Evolutionary conservation across 2,329 filamentous ascomycete species (phyloP), one percentile per base, ranked within the genome.

Genomic region (Fusarium tjaetaba): DNA sequence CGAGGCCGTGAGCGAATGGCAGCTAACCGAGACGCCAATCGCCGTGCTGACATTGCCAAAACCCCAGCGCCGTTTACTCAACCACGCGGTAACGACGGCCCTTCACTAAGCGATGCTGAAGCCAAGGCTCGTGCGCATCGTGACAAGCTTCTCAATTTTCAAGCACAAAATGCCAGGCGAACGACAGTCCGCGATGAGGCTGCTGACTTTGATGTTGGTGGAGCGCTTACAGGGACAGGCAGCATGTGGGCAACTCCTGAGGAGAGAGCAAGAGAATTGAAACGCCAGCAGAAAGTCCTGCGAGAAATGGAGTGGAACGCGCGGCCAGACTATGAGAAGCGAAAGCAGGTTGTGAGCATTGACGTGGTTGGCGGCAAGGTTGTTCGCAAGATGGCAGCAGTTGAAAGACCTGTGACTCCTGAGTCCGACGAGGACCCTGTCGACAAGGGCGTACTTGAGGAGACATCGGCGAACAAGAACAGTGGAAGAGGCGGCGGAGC

Each of bases 141-240:
- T 22, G 95, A 97, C 80, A 93, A 89, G 77, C 86, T 98, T 2
- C 88, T 97, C 16, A 88, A 86, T 3, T 97, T 94, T 80, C 95
- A 98, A 80, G 91, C 93, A 2, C 92, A 97, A 77, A 97, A 97
- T 74, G 94, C 94, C 0, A 89, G 89, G 67, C 88, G 95, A 48
- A 98, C 95, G 4, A 94, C 91, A 22, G 92, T 98, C 22, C 90
- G 94, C 42, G 95, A 98, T 77, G 95, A 97, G 83, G 95, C 94
- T 0, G 85, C 88, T 2, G 89, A 91, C 65, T 90, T 90, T 75
- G 89, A 91, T 61, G 85, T 88, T 7, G 80, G 81, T 39, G 81
- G 80, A 4, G 86, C 85, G 18, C 80, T 87, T 76, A 80, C 80
- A 8, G 86, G 85, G 3, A 81, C 80, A 1, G 86, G 85, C 59